Evolutionary conservation across 305 asterid species (phyloP).

Genomic region (Andrographis paniculata): DNA sequence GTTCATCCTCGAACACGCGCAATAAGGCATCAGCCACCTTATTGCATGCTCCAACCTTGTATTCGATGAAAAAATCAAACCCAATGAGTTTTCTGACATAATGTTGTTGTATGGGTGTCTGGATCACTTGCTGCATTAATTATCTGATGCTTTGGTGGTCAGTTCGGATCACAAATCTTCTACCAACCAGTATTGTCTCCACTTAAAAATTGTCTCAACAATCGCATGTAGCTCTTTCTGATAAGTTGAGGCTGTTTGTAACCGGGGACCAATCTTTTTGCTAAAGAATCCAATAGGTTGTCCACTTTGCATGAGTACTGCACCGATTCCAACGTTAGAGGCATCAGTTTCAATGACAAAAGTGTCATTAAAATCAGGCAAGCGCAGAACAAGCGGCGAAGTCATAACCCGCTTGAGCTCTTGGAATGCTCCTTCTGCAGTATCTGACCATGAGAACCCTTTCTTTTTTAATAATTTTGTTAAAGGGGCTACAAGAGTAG

Average conservation of each 20-base stretch:
- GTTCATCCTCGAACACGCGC: neutral
- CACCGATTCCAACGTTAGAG: neutral
- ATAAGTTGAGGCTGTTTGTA: neutral
- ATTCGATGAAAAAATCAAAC: neutral
- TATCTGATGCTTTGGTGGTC: neutral
- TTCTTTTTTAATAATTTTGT: neutral
- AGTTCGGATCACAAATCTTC: neutral
- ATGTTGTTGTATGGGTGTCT: neutral
- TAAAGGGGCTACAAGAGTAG: neutral
- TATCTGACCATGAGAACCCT: neutral
- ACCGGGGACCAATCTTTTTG: neutral
- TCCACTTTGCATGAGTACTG: neutral
- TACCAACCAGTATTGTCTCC: slow-evolving; percentile 3
- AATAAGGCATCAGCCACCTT: neutral
- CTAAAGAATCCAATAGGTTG: neutral
- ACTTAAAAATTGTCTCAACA: neutral
- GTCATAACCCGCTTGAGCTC: neutral
- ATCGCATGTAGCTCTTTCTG: neutral
- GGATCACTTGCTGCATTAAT: neutral
- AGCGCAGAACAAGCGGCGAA: neutral
- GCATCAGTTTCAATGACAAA: slow-evolving; percentile 5
- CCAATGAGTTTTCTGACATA: slow-evolving; percentile 3
- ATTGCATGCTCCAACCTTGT: neutral
- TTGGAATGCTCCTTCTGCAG: neutral
- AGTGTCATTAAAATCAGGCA: neutral